A percentile compares a stretch with the other conserved stretches of the same genome.
Conservation (phyloP, 1,284 basidiomycete species). For the Xanthoconium separans region DNA sequence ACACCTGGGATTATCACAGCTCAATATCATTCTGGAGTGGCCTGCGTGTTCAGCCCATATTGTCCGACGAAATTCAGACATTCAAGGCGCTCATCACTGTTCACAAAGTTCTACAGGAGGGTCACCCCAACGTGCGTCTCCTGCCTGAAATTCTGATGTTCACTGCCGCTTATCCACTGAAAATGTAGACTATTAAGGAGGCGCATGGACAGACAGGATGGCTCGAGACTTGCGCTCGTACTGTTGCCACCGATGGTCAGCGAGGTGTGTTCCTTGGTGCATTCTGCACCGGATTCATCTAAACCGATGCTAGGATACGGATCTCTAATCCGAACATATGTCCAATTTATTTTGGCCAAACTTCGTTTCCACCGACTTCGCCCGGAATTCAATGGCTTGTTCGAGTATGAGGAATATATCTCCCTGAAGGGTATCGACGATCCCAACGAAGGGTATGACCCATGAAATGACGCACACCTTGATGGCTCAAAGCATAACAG, state of each 20-base stretch:
- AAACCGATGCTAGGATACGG: slow-evolving; percentile 68
- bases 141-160: background rate
- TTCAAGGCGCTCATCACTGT: slow-evolving; percentile 96
- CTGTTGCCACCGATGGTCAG: slow-evolving; percentile 76
- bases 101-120: slow-evolving; percentile 94
- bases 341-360: slow-evolving; percentile 93
- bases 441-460: slow-evolving; percentile 91
- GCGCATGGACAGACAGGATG: slow-evolving; percentile 95
- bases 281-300: slow-evolving; percentile 1
- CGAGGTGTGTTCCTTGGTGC: slow-evolving; percentile 53
- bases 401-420: slow-evolving; percentile 97
- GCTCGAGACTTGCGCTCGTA: slow-evolving; percentile 93
- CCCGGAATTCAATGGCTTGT: slow-evolving; percentile 94
- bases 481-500: slow-evolving; percentile 42
- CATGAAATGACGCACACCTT: slow-evolving; percentile 3
- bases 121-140: slow-evolving; percentile 81
- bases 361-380: slow-evolving; percentile 91
- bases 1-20: slow-evolving; percentile 98
- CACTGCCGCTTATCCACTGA: slow-evolving; percentile 14
- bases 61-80: slow-evolving; percentile 93
- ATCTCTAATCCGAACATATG: slow-evolving; percentile 89
- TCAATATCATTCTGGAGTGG: slow-evolving; percentile 97
- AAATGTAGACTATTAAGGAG: slow-evolving; percentile 83
- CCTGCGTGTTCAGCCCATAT: slow-evolving; percentile 89
- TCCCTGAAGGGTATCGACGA: slow-evolving; percentile 95